Base-by-base conservation (phyloP, 140 eudicot genomes). In the Ambrosia hybrid region DNA sequence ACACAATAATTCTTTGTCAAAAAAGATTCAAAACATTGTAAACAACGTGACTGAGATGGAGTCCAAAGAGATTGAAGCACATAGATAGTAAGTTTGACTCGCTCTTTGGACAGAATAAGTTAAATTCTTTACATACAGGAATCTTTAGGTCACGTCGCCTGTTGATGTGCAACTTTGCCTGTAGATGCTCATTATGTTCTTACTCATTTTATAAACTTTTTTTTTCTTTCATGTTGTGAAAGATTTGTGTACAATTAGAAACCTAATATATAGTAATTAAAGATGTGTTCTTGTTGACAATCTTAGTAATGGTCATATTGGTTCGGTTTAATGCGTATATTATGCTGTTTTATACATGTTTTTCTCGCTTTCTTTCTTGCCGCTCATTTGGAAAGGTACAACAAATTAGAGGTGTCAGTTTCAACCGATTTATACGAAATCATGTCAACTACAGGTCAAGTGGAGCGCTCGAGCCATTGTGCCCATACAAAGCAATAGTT, bases 1-100 rank as follows among this genome's bases (percentile, higher is more conserved):
- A 77, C 96, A 93, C 84, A 93, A 93, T 70, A 85, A 83, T 65
- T 80, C 88, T 17, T 79, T 93, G 8, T 84, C 96, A 9, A 93
- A 85, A 70, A 93, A 93, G 93, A 87, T 93, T 48, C 82, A 89
- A 72, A 78, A 81, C 70, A 81, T 89, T 37, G 93, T 92, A 70
- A 75, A 86, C 73, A 80, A 70, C 26, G 95, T 92, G 41, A 82
- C 80, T 65, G 92, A 90, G 82, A 80, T 92, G 83, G 98, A 92
- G 78, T 78, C 96, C 7, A 78, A 71, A 9, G 96, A 85, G 43
- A 82, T 73, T 30, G 70, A 76, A 57, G 78, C 73, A 45, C 79
- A 41, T 68, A 80, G 86, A 73, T 79, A 69, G 73, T 33, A 57
- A 51, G 57, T 53, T 63, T 63, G 68, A 38, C 68, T 30, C 34